Evolutionary conservation across 2,329 filamentous ascomycete genomes (phyloP), one percentile per base, ranked within the genome.

Genomic region (Gaeumannomyces sp.): DNA sequence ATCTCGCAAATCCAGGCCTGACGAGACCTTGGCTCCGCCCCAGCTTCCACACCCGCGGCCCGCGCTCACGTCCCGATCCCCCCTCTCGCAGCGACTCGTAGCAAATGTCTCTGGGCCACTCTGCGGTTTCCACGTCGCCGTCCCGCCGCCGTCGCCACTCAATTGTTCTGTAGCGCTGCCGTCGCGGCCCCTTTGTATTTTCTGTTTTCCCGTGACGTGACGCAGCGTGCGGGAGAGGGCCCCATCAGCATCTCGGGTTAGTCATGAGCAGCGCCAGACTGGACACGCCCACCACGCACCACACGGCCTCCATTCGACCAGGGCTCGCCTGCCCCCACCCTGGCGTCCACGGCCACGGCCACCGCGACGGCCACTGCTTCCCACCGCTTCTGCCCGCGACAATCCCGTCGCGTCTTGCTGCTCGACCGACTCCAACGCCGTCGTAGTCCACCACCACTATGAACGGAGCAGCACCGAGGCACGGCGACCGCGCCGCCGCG

Each of bases 381-480:
- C 22, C 45, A 22, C 45, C 19, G 7, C 45, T 53, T n/a, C 19
- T n/a, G 45, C 45, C 45, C 45, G 45, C 22, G 45, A 53, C 45
- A 53, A 53, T 53, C 22, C 22, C 45, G 45, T 53, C 45, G 45
- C 45, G 45, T 53, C 45, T n/a, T 53, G 45, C 45, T 53, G 45
- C 45, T 1, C 19, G 45, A 4, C 45, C 45, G 13, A 10, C 45
- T n/a, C 16, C 19, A 7, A 53, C 45, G 45, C 45, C 60, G 60
- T 50, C 60, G 60, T 45, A 45, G 60, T 29, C 16, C 25, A 25
- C 25, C 60, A 62, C 19, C 35, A 62, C 25, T 10, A 64, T 64
- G 62, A 64, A 59, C 62, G 62, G 62, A 19, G 60, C 19, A 38
- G 33, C 35, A n/a, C 35, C 27, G 31, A 64, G 50, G 62, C 62